Base-by-base conservation (phyloP, 1,139 yeast genomes). In the Entelexis paramagnoliae region DNA sequence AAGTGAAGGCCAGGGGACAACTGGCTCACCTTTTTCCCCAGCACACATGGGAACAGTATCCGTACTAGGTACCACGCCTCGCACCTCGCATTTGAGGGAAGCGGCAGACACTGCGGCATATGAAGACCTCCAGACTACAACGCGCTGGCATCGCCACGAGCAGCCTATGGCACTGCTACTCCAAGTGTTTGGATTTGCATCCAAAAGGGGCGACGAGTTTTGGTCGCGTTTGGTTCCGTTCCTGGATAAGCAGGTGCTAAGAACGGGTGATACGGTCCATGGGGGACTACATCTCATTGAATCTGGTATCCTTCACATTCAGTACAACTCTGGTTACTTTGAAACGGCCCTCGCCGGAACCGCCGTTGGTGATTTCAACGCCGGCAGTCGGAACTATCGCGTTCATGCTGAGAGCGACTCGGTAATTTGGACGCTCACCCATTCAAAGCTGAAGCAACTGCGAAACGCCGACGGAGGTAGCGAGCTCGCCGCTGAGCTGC, bases 301-400 rank as follows among this genome's bases (percentile, higher is more conserved):
- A 62, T 72, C 80, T 1, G 98, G 98, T 0, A 72, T 86, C 39
- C 72, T 91, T 42, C 76, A 83, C 41, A 79, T 86, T 3, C 77
- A 64, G 50, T 73, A 67, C 59, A 75, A 75, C 59, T 76, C 84
- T 4, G 78, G 76, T 43, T 74, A 89, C 35, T 77, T 76, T 53
- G 91, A 91, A 56, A 81, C 87, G 17, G 78, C 89, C 53, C 75
- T 91, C 33, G 94, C 96, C n/a, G 79, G 88, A 58, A 88, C 96
- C 0, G 81, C 94, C 4, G 85, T 88, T 66, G 98, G 98, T 2
- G 88, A 83, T 64, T 67, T 82, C 24, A 39, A 22, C 11, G 16
- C 36, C 4, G 26, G 36, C 2, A 20, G 28, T n/a, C 52, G 49
- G 6, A 17, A 36, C 8, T 46, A 44, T 5, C 41, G 19, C 19